Percentiles rank a stretch among this genome's conserved stretches.
Conservation (phyloP, 176 grass and related monocot genomes). For the Oryza coarctata region DNA sequence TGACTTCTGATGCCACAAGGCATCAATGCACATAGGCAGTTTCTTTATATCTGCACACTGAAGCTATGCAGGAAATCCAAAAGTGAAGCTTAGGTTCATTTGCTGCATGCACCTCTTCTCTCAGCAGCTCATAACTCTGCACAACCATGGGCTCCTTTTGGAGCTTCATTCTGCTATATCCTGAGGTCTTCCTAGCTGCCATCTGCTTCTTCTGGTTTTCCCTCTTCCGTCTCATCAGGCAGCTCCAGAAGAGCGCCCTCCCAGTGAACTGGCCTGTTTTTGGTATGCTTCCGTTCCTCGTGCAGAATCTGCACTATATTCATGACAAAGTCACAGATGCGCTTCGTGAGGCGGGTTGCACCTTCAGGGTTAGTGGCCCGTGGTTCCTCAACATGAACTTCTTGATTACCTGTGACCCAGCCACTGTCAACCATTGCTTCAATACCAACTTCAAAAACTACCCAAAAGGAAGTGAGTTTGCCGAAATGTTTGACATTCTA, state of each 20-base stretch:
- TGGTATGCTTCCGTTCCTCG: slow-evolving; percentile 54
- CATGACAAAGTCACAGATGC: slow-evolving; percentile 41
- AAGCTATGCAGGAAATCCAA: background rate
- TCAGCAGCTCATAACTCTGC: slow-evolving; percentile 26
- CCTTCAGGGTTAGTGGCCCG: slow-evolving; percentile 41
- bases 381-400: slow-evolving; percentile 59
- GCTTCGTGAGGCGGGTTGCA: slow-evolving; percentile 42
- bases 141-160: slow-evolving; percentile 38
- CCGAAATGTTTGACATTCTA: slow-evolving; percentile 68
- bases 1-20: slow-evolving; percentile 16
- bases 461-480: slow-evolving; percentile 56
- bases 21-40: background rate
- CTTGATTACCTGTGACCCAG: slow-evolving; percentile 56
- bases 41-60: slow-evolving; percentile 26
- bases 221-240: slow-evolving; percentile 30
- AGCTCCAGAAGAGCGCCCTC: slow-evolving; percentile 1
- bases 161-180: slow-evolving; percentile 42
- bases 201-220: slow-evolving; percentile 54
- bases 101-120: slow-evolving; percentile 29
- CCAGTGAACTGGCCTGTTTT: slow-evolving; percentile 59
- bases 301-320: slow-evolving; percentile 29
- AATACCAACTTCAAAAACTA: slow-evolving; percentile 53
- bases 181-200: slow-evolving; percentile 52
- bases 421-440: slow-evolving; percentile 61
- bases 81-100: slow-evolving; percentile 29